phyloP scores from a whole-genome alignment of 257 asterid species.

The Ocimum tenuiflorum region DNA sequence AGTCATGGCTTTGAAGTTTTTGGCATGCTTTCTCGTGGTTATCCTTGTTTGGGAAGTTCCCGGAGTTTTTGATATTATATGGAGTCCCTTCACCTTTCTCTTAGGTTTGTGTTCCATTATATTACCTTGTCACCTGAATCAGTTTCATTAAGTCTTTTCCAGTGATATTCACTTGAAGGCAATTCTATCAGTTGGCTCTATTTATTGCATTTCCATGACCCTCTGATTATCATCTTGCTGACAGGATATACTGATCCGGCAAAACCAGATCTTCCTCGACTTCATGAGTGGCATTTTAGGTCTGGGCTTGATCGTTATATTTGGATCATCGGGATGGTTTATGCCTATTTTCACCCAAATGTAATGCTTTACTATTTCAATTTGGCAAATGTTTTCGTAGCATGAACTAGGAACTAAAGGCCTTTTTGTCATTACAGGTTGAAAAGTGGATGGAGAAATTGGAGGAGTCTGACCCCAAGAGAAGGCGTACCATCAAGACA shows the following conservation, averaged over 20 bases:
- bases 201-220: too few species aligned
- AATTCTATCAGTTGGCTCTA: too few species aligned
- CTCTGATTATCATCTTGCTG: too few species aligned
- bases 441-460: slow-evolving; percentile 93
- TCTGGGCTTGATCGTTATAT: slow-evolving; percentile 89
- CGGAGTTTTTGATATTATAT: slow-evolving; percentile 61
- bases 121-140: too few species aligned
- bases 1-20: slow-evolving; percentile 61
- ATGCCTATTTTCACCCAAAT: slow-evolving; percentile 86
- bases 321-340: slow-evolving; percentile 88
- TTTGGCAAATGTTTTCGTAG: too few species aligned
- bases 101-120: slow-evolving; percentile 53
- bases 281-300: slow-evolving; percentile 85
- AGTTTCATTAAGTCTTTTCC: too few species aligned
- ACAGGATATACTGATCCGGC: slow-evolving; percentile 71
- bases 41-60: slow-evolving; percentile 76
- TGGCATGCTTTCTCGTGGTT: slow-evolving; percentile 72
- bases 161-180: too few species aligned
- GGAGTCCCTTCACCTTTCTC: slow-evolving; percentile 74
- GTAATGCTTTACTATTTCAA: slow-evolving; percentile 28
- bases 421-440: too few species aligned
- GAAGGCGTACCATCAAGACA: slow-evolving; percentile 56
- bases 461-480: slow-evolving; percentile 77
- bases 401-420: too few species aligned
- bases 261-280: slow-evolving; percentile 38